Base-by-base conservation (phyloP, 257 asterid genomes). In the Fraxinus pennsylvanica region DNA sequence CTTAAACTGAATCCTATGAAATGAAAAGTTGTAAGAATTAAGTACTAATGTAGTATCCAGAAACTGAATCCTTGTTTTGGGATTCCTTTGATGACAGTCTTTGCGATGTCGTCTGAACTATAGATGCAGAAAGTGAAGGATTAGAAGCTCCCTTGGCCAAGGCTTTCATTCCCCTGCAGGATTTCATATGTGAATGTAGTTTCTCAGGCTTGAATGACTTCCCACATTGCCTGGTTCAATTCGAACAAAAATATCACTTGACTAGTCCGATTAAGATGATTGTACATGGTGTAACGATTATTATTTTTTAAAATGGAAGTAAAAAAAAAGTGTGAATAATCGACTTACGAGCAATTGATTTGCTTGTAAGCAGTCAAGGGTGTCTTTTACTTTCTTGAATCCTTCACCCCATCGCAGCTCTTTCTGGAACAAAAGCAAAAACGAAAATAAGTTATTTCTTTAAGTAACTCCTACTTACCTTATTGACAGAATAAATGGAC, bases 171-270 rank as follows among this genome's bases (percentile, higher is more conserved):
- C 91, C 92, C 80, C 87, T 93, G 94, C 99, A 95, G 22, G 96
- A 84, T 81, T 86, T 91, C 96, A 95, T 91, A 82, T 95, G 99
- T 1, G 88, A 78, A 74, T 89, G 94, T 73, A 95, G 84, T 83
- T 90, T 91, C 86, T 90, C 97, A 25, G 98, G 98, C 87, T 90
- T 90, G 89, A 95, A 92, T 70, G 87, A 87, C 88, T 93, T 92
- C 80, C 91, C 89, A 71, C 98, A 92, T 85, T 92, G 97, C 71
- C 97, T 92, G 87, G 5, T 36, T 17, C 38, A 75, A 2, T 22
- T 35, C 6, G 3, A 2, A 39, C 50, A 0, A 19, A 22, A 0
- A 15, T 12, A 59, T 22, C 43, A 25, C 21, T 32, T 27, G n/a
- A 47, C 17, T 47, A 7, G 59, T 47, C 59, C 5, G 21, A 14